Conservation (phyloP, 169 alveolate genomes). For the Cryptosporidium baileyi region DNA sequence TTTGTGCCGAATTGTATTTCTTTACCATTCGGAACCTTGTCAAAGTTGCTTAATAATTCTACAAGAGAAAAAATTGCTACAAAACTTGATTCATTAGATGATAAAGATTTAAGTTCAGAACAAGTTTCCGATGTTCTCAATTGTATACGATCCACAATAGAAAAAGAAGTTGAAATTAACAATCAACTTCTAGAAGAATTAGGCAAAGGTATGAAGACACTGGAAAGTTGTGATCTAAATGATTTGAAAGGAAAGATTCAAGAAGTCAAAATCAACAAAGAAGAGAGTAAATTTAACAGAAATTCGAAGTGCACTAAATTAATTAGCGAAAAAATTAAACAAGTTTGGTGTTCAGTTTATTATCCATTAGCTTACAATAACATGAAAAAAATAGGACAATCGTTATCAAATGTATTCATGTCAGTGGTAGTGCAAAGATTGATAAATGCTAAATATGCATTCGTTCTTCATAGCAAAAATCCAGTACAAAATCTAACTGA, state of each 20-base stretch:
- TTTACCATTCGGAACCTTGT: slow-evolving; percentile 44
- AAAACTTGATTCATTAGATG: neutral
- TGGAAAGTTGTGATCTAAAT: neutral
- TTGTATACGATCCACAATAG: neutral
- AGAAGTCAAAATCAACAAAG: neutral
- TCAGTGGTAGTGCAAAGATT: slow-evolving; percentile 84
- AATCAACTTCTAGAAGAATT: slow-evolving; percentile 69
- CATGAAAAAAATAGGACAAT: slow-evolving; percentile 79
- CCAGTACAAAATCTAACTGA: slow-evolving; percentile 72
- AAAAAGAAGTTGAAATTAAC: slow-evolving; percentile 70
- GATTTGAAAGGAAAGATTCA: neutral
- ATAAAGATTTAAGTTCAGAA: neutral
- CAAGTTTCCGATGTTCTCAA: neutral
- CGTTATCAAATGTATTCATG: slow-evolving; percentile 75
- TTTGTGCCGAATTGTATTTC: slow-evolving; percentile 62
- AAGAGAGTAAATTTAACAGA: neutral
- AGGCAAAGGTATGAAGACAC: slow-evolving; percentile 62
- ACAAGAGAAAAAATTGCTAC: slow-evolving; percentile 2
- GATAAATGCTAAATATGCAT: slow-evolving; percentile 88
- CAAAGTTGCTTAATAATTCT: neutral
- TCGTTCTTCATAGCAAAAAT: slow-evolving; percentile 88
- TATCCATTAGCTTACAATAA: slow-evolving; percentile 81
- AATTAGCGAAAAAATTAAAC: slow-evolving; percentile 77
- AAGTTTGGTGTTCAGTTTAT: slow-evolving; percentile 83
- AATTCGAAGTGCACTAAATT: neutral